Conservation (phyloP, 1,284 basidiomycete genomes). For the Ganoderma meredithae region DNA sequence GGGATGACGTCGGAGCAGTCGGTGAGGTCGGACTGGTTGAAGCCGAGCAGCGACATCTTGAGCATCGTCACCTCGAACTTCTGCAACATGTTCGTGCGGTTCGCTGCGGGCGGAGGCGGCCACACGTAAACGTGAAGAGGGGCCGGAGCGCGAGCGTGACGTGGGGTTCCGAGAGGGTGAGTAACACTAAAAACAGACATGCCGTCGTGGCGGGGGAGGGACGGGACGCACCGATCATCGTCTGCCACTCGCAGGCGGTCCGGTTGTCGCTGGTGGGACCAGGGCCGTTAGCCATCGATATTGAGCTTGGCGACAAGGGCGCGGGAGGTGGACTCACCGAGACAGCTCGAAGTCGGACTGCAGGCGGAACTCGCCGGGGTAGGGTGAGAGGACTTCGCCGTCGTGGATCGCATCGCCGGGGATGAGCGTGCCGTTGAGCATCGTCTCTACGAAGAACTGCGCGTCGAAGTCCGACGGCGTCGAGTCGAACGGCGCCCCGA, state of each 20-base stretch:
- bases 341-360: slow-evolving; percentile 43
- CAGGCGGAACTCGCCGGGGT: slow-evolving; percentile 46
- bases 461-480: slow-evolving; percentile 46
- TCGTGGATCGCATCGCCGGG: slow-evolving; percentile 39
- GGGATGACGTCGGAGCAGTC: slow-evolving; percentile 49
- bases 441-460: slow-evolving; percentile 51
- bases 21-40: slow-evolving; percentile 35
- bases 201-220: too few relatives aligned
- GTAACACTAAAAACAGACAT: too few relatives aligned
- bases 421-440: slow-evolving; percentile 44
- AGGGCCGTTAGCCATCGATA: not conserved
- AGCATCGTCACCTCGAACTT: slow-evolving; percentile 38
- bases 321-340: slow-evolving; percentile 19
- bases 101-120: slow-evolving; percentile 25
- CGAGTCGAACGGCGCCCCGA: slow-evolving; percentile 42
- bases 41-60: slow-evolving; percentile 42
- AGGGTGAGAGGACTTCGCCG: slow-evolving; percentile 42
- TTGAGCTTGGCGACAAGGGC: not conserved
- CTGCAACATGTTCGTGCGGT: slow-evolving; percentile 39
- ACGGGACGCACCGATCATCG: slow-evolving; percentile 36
- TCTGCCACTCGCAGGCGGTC: slow-evolving; percentile 49
- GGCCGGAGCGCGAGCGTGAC: too few relatives aligned
- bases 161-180: too few relatives aligned
- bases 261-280: slow-evolving; percentile 32
- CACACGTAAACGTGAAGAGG: too few relatives aligned